Percentiles rank a stretch among this genome's conserved stretches.
These are phyloP conservation scores for Penicillium maclennaniae DNA, from an alignment of 495 filamentous ascomycete genomes.

Conservation along the genomic window DNA sequence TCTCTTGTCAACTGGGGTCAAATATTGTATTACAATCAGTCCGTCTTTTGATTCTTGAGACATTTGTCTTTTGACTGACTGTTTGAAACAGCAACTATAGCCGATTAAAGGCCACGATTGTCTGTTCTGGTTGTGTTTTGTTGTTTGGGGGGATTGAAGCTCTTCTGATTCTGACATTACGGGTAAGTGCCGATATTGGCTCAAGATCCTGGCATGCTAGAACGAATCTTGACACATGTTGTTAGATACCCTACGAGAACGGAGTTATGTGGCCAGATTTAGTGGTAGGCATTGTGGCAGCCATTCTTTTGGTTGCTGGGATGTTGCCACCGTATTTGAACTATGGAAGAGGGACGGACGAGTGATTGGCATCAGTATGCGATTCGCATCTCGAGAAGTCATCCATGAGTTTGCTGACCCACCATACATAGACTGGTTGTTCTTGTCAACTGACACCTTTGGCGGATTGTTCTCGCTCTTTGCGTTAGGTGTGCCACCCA, in stretches of 20 bases:
- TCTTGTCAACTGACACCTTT: constrained; percentile 64
- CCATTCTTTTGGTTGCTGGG: constrained; percentile 56
- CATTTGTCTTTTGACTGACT: background rate
- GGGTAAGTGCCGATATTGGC: constrained; percentile 33
- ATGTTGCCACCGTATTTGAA: constrained; percentile 70
- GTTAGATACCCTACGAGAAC: constrained; percentile 50
- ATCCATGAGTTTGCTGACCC: background rate
- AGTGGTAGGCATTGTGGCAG: constrained; percentile 57
- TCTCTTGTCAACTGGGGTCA: constrained; percentile 66
- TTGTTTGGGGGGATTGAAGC: constrained; percentile 57
- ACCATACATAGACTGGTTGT: constrained; percentile 48
- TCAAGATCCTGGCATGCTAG: constrained; percentile 4
- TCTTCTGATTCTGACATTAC: constrained; percentile 59
- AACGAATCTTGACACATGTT: background rate
- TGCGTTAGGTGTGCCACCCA: constrained; percentile 52
- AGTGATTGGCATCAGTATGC: constrained; percentile 65
- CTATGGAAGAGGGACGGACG: constrained; percentile 65
- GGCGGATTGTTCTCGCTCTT: constrained; percentile 75
- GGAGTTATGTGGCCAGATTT: constrained; percentile 54
- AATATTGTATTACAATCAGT: constrained; percentile 60
- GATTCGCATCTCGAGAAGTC: background rate
- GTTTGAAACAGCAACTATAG: constrained; percentile 43
- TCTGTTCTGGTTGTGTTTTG: constrained; percentile 37
- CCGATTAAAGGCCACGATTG: constrained; percentile 42
- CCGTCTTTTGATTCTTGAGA: constrained; percentile 11